Evolutionary conservation across 306 rosid species (phyloP), one percentile per base, ranked within the genome.

Genomic region (Prunus mongolica): DNA sequence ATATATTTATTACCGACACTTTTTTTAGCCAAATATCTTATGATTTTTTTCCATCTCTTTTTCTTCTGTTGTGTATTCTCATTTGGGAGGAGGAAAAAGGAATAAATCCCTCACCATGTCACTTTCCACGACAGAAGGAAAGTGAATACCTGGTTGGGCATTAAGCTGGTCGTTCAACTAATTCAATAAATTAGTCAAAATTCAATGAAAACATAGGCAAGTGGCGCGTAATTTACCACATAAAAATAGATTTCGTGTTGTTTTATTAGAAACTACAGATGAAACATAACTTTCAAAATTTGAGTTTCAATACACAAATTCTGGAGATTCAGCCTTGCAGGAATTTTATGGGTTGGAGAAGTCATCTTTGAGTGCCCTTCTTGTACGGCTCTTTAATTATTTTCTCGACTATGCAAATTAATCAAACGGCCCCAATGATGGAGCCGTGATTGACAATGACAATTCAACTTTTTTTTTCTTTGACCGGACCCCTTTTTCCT

Each of bases 1-100:
- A 11, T 22, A 10, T 56, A 13, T 60, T 66, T 44, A n/a, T 38
- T 41, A 73, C 79, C 58, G 73, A 66, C 80, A 67, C 28, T 52
- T 9, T 14, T 41, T 24, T 7, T 30, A 8, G 12, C 5, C 45
- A 11, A 52, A 16, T 71, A 10, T 44, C 27, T 44, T 60, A 12
- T 60, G 41, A 27, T 25, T 8, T 57, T 0, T 57, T 15, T 44
- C 12, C 7, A 19, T n/a, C 12, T 66, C 11, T 18, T 9, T 4
- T 74, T 13, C 2, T 13, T 5, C 12, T 61, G 30, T 2, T 67
- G 44, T 19, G 16, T 58, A 0, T 58, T 0, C 8, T 19, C 72
- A 44, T n/a, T 11, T 44, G 25, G 25, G 18, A 1, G 28, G 70
- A 65, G 50, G 14, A 7, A 24, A 55, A 55, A 9, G 14, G 28